Conservation (phyloP, 345 rosid species). For the Eutrema japonicum region DNA sequence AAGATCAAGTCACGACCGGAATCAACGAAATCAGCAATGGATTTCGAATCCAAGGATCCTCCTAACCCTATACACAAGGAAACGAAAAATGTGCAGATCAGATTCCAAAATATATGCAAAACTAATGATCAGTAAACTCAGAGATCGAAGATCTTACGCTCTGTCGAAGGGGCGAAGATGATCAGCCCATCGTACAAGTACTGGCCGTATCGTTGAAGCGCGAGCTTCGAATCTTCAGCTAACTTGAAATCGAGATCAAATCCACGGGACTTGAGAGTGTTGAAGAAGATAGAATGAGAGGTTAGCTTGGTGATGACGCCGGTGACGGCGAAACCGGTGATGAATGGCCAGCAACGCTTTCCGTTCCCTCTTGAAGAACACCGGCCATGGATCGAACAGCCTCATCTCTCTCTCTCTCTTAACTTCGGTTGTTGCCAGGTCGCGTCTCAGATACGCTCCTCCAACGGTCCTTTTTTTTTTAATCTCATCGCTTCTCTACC, state of each 20-base stretch:
- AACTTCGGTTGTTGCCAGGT: no score
- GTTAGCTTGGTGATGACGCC: no score
- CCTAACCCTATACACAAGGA: slow-evolving; percentile 52
- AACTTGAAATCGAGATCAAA: slow-evolving; percentile 66
- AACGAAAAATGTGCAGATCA: background rate
- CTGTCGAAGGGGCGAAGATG: slow-evolving; percentile 62
- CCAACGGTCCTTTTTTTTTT: no score
- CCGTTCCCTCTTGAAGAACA: no score
- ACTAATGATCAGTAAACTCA: background rate
- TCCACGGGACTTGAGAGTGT: slow-evolving; percentile 61
- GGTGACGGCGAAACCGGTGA: no score
- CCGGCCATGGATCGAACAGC: no score
- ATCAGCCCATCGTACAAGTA: slow-evolving; percentile 64
- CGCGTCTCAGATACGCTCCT: no score
- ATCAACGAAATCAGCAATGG: slow-evolving; percentile 71
- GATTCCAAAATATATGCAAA: background rate
- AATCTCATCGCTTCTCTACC: no score
- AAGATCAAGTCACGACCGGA: slow-evolving; percentile 71
- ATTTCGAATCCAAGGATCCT: slow-evolving; percentile 60
- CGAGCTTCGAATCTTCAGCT: slow-evolving; percentile 63
- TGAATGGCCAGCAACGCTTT: no score
- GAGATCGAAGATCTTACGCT: slow-evolving; percentile 52
- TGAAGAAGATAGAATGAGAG: slow-evolving; percentile 69
- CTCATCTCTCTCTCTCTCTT: no score
- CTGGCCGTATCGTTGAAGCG: slow-evolving; percentile 70